Evolutionary conservation across 2,329 filamentous ascomycete species (phyloP).

Genomic region (Pseudogymnoascus sp.): DNA sequence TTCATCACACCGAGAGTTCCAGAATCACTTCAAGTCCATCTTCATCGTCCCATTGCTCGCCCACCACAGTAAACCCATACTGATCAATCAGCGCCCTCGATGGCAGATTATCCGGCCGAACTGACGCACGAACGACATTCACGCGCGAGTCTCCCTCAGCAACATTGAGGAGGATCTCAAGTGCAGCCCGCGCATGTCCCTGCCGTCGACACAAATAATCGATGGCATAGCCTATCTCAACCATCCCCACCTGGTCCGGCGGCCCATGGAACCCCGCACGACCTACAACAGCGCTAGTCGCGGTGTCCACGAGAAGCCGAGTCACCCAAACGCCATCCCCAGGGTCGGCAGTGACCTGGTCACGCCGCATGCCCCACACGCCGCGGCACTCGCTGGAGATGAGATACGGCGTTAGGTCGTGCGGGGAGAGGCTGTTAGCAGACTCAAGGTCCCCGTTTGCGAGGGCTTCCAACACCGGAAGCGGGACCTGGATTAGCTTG

Average conservation of each 20-base stretch:
- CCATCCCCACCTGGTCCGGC: slow-evolving; percentile 11
- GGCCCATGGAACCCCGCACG: slow-evolving; percentile 11
- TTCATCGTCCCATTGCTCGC: slow-evolving; percentile 56
- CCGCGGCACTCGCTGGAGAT: background rate
- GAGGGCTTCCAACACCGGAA: background rate
- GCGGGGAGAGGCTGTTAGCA: background rate
- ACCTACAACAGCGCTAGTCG: background rate
- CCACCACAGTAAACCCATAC: background rate
- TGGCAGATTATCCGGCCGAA: background rate
- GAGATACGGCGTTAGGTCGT: background rate
- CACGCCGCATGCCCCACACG: background rate
- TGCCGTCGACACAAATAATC: background rate
- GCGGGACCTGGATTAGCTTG: background rate
- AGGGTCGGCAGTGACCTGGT: background rate
- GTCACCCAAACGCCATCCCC: background rate
- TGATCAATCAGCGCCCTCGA: background rate
- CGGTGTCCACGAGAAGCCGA: background rate
- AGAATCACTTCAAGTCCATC: slow-evolving; percentile 74
- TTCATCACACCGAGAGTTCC: slow-evolving; percentile 31
- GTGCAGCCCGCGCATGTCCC: slow-evolving; percentile 12
- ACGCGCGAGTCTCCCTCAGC: background rate
- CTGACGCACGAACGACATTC: background rate
- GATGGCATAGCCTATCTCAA: slow-evolving; percentile 12
- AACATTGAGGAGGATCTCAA: slow-evolving; percentile 9
- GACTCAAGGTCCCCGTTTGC: background rate